Base-by-base conservation (phyloP, 2,329 filamentous ascomycete species). In the Cadophora gregata region DNA sequence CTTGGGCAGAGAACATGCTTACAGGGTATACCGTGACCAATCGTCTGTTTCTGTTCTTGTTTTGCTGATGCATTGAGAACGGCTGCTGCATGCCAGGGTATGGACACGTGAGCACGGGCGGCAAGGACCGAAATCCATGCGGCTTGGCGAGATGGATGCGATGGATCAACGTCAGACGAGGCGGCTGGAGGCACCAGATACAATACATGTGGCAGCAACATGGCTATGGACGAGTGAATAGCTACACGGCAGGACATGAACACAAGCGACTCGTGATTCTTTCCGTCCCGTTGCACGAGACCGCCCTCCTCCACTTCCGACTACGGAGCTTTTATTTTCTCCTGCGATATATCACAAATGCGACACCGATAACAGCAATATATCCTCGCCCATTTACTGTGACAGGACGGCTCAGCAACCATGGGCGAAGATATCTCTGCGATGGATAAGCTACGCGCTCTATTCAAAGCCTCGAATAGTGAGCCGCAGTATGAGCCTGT, bases 401-500 rank as follows among this genome's bases (percentile, higher is more conserved):
- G 38, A 53, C 42, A 12, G 27, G 19, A 31, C 33, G 24, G 25
- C 33, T 53, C 51, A 33, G 45, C 63, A 24, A 48, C 19, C 8
- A 67, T 67, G 65, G 62, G 61, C 8, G 50, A 61, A 38, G 62
- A 64, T 25, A 67, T 63, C 53, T 69, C 65, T 60, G 58, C 69
- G 21, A 59, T 75, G 25, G 69, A 74, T 31, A 69, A 72, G 59
- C 63, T 77, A 21, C 71, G 71, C 27, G 61, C 70, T 7, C 58
- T 75, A 16, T 73, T 76, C 55, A 56, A 50, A 6, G 72, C 71
- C 21, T 60, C 69, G 3, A 66, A 70, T 25, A 51, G 61, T 7
- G 71, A 68, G 33, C 69, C 71, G 47, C 67, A 72, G 9, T 77
- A 77, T 64, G 71, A 73, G 47, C 71, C 70, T 38, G 56, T 75